These are phyloP conservation scores for Neurospora sp. DNA, from an alignment of 495 filamentous ascomycete genomes.

Conservation along the genomic window DNA sequence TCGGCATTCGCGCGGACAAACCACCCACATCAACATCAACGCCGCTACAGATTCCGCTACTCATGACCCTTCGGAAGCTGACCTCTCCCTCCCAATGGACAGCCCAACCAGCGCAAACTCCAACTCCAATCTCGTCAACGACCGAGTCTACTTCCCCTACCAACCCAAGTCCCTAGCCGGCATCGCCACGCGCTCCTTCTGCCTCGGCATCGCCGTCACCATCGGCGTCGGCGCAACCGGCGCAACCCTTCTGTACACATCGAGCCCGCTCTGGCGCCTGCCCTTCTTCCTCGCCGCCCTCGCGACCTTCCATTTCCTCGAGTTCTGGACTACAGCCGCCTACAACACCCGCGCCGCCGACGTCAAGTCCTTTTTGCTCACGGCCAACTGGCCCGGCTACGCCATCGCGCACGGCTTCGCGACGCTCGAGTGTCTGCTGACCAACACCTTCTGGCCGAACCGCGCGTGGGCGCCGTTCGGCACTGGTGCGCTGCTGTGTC, in stretches of 20 bases:
- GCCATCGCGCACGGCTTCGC: conserved; percentile 71
- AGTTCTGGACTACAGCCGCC: conserved; percentile 79
- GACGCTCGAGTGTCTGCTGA: conserved; percentile 56
- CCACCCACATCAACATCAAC: neutral
- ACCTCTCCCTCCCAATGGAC: conserved; percentile 23
- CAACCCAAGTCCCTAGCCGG: conserved; percentile 63
- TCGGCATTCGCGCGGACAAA: neutral
- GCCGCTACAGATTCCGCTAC: neutral
- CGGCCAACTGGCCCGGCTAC: conserved; percentile 77
- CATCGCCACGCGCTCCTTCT: conserved; percentile 61
- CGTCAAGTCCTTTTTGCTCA: conserved; percentile 69
- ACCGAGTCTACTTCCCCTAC: conserved; percentile 37
- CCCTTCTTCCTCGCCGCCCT: conserved; percentile 72
- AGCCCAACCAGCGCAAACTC: conserved; percentile 21
- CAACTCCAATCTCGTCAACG: conserved; percentile 9
- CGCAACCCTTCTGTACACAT: conserved; percentile 25
- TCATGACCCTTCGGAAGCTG: conserved; percentile 8
- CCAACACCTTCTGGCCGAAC: conserved; percentile 49
- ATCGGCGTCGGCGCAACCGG: conserved; percentile 33
- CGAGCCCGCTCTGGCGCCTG: conserved; percentile 62
- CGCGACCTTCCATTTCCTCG: conserved; percentile 86
- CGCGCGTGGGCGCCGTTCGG: too few relatives aligned
- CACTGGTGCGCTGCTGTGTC: too few relatives aligned
- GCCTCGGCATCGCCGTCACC: conserved; percentile 39
- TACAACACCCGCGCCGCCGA: conserved; percentile 70